Percentiles rank a stretch among this genome's conserved stretches.
These are phyloP conservation scores for Wickerhamomyces sp. DNA, from an alignment of 1,139 yeast genomes.

Conservation along the genomic window DNA sequence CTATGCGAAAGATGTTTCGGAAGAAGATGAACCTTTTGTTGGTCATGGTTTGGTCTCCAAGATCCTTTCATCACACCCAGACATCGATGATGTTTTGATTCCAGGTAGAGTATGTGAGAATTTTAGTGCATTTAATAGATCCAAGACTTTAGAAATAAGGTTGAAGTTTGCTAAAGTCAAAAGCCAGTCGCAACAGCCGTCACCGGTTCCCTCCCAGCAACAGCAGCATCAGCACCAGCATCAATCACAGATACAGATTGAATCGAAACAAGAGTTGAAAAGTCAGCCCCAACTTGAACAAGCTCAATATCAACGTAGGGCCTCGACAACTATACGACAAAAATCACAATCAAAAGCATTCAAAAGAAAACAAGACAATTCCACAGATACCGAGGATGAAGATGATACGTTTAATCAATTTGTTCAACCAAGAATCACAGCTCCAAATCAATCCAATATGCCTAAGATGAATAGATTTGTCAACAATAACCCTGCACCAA, in stretches of 20 bases:
- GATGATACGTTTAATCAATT: slow-evolving; percentile 3
- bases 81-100: slow-evolving; percentile 33
- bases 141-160: slow-evolving; percentile 62
- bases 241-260: slow-evolving; percentile 3
- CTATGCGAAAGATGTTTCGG: slow-evolving; percentile 68
- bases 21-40: slow-evolving; percentile 73
- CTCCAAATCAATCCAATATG: slow-evolving; percentile 7
- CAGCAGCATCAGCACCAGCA: slow-evolving; percentile 4
- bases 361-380: slow-evolving; percentile 10
- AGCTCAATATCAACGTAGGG: slow-evolving; percentile 1
- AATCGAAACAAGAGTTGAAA: slow-evolving; percentile 5
- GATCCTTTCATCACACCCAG: slow-evolving; percentile 22
- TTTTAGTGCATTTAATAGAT: slow-evolving; percentile 49
- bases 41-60: slow-evolving; percentile 62
- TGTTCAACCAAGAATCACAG: slow-evolving; percentile 7
- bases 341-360: not conserved
- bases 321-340: not conserved
- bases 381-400: slow-evolving; percentile 18
- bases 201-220: slow-evolving; percentile 3
- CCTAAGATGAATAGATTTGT: slow-evolving; percentile 17
- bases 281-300: slow-evolving; percentile 1
- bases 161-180: slow-evolving; percentile 44
- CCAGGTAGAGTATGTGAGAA: slow-evolving; percentile 74
- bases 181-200: slow-evolving; percentile 6
- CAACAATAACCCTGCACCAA: slow-evolving; percentile 34